Evolutionary conservation across 148 eudicot genomes (phyloP).

Genomic region (Camellia granthamiana): DNA sequence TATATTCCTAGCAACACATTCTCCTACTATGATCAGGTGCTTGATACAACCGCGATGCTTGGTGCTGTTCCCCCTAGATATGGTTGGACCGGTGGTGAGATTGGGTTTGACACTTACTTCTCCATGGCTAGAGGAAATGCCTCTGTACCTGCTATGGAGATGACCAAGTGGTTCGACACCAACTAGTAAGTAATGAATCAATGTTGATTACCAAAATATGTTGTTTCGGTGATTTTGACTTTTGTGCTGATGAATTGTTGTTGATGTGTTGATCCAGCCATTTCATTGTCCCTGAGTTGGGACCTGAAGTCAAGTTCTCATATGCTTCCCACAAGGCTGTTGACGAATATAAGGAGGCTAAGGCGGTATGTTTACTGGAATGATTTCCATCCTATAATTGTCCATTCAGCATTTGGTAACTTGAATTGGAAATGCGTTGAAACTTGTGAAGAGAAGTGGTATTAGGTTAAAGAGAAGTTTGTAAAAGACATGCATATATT

Average conservation of each 20-base stretch:
- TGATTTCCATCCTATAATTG: neutral
- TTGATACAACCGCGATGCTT: constrained; percentile 83
- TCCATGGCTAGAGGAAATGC: constrained; percentile 94
- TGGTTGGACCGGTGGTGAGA: constrained; percentile 73
- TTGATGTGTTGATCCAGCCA: constrained; percentile 45
- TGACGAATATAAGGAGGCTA: constrained; percentile 73
- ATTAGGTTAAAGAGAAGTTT: neutral
- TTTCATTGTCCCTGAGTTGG: constrained; percentile 89
- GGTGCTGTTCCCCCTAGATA: constrained; percentile 85
- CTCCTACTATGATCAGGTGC: constrained; percentile 75
- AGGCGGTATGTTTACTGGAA: constrained; percentile 51
- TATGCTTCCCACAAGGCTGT: constrained; percentile 86
- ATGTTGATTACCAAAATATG: neutral
- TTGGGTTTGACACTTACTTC: constrained; percentile 72
- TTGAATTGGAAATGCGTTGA: neutral
- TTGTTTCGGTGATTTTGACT: neutral
- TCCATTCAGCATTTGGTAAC: neutral
- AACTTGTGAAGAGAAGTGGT: neutral
- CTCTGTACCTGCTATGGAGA: constrained; percentile 89
- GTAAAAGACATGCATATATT: no score
- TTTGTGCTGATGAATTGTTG: neutral
- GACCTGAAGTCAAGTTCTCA: constrained; percentile 66
- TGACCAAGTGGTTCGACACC: constrained; percentile 99
- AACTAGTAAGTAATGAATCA: constrained; percentile 68
- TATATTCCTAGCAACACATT: constrained; percentile 89